These are phyloP conservation scores for Alnus glutinosa DNA, from an alignment of 306 rosid genomes.

Conservation along the genomic window DNA sequence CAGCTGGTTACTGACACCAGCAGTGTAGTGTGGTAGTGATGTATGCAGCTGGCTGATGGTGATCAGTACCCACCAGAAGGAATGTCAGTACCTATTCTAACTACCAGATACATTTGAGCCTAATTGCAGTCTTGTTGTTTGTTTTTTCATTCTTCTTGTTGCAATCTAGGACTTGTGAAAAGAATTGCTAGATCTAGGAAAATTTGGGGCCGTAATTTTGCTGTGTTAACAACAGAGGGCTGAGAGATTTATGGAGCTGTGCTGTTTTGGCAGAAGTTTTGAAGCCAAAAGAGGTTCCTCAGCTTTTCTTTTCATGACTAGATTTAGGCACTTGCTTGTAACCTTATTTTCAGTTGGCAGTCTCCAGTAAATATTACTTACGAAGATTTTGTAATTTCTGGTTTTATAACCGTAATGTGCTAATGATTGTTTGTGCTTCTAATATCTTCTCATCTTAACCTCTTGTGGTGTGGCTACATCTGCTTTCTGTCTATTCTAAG, in stretches of 20 bases:
- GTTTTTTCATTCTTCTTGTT: too few species aligned
- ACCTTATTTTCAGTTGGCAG: background rate
- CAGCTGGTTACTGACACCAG: too few species aligned
- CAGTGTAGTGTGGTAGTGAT: too few species aligned
- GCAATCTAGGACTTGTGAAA: background rate
- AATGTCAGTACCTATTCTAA: too few species aligned
- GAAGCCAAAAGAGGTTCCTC: background rate
- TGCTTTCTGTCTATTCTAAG: background rate
- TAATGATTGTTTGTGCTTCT: constrained; percentile 7
- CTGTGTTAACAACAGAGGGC: background rate
- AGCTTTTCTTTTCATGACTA: background rate
- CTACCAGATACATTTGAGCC: too few species aligned
- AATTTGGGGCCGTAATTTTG: background rate
- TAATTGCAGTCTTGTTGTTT: too few species aligned
- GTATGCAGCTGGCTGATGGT: too few species aligned
- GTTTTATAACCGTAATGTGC: background rate
- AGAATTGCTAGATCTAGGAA: background rate
- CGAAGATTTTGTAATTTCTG: background rate
- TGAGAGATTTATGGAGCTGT: background rate
- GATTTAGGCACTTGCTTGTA: background rate
- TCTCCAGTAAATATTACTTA: background rate
- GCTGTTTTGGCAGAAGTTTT: background rate
- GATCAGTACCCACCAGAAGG: too few species aligned
- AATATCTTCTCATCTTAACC: background rate
- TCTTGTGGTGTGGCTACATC: background rate